A percentile compares a stretch with the other conserved stretches of the same genome.
Conservation (phyloP, 148 eudicot species). For the Oxyria digyna region DNA sequence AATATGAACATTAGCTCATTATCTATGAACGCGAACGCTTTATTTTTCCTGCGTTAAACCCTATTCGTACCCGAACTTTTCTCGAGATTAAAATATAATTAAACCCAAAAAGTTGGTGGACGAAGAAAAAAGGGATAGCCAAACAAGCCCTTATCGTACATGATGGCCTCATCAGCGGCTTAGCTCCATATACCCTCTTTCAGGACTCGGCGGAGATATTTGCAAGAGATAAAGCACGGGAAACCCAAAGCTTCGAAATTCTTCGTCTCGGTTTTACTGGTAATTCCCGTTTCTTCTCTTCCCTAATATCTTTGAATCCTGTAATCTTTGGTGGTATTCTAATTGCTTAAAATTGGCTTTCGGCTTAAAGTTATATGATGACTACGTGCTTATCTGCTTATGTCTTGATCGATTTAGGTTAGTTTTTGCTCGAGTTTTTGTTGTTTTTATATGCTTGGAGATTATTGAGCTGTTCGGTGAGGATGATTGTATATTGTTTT, state of each 20-base stretch:
- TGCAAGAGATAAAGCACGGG: not conserved
- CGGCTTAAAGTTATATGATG: too few species aligned
- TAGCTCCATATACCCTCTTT: not conserved
- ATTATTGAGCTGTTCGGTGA: not conserved
- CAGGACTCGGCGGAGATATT: not conserved
- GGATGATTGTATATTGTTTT: not conserved
- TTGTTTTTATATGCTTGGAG: not conserved
- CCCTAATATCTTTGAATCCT: not conserved
- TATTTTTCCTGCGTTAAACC: too few species aligned
- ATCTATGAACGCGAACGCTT: too few species aligned
- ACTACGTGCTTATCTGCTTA: not conserved
- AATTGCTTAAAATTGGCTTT: too few species aligned
- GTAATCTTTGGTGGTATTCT: not conserved
- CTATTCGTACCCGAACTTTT: too few species aligned
- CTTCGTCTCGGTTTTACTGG: not conserved
- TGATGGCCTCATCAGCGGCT: not conserved
- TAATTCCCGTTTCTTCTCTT: not conserved
- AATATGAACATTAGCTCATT: too few species aligned
- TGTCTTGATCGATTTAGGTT: not conserved
- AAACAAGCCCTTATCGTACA: not conserved
- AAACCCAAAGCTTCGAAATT: not conserved
- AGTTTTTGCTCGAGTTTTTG: not conserved
- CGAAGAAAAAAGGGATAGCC: not conserved
- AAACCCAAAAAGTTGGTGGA: not conserved
- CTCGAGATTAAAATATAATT: not conserved